Percentiles rank a stretch among this genome's conserved stretches.
These are phyloP conservation scores for Sclerotinia nivalis DNA, from an alignment of 2,329 filamentous ascomycete genomes.

Conservation along the genomic window DNA sequence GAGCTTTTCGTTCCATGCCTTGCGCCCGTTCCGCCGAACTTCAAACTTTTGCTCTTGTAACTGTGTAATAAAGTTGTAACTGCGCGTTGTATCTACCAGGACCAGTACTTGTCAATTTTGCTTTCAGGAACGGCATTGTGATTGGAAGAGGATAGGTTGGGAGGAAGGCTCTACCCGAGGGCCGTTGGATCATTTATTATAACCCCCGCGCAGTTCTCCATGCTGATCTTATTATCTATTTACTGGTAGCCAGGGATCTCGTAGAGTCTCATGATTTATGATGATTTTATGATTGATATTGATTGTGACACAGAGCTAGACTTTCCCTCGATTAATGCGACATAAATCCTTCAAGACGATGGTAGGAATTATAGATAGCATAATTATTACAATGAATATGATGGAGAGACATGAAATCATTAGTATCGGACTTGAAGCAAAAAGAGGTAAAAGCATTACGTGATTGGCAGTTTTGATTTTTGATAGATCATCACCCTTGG, in stretches of 20 bases:
- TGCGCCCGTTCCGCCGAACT: conserved; percentile 6
- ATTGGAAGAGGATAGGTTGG: neutral
- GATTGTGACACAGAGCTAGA: neutral
- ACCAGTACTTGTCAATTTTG: neutral
- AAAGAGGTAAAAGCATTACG: neutral
- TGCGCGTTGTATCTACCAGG: neutral
- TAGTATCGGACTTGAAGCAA: neutral
- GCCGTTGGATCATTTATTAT: neutral
- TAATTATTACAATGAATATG: neutral
- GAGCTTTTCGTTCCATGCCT: neutral
- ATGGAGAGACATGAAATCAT: conserved; percentile 1
- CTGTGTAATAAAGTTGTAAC: no score
- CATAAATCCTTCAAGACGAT: neutral
- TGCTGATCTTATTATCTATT: neutral
- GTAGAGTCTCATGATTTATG: neutral
- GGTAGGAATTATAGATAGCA: neutral
- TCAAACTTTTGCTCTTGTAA: neutral
- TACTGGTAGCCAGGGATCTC: neutral
- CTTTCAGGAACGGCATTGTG: neutral
- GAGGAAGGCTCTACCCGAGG: neutral
- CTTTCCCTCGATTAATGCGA: neutral
- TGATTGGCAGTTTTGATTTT: neutral
- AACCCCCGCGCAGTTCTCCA: conserved; percentile 12
- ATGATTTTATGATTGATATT: neutral
- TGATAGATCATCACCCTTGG: conserved; percentile 5